Conservation (phyloP, 2,329 filamentous ascomycete genomes). For the Talaromyces sp. region DNA sequence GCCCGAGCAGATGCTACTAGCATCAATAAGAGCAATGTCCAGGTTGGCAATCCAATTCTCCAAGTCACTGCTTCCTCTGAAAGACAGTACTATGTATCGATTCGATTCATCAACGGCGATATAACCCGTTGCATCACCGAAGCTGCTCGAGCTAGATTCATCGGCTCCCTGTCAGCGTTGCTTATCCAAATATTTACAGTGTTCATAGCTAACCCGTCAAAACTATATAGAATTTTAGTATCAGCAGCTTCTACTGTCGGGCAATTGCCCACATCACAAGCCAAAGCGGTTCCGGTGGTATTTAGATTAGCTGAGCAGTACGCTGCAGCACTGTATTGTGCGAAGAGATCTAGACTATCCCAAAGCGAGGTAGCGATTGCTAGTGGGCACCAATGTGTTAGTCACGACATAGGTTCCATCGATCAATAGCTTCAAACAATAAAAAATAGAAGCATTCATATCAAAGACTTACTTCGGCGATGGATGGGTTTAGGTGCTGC, state of each 20-base stretch:
- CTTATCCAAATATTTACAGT: neutral
- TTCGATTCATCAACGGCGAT: slow-evolving; percentile 49
- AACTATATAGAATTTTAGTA: slow-evolving; percentile 48
- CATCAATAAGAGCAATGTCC: slow-evolving; percentile 25
- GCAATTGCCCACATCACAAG: slow-evolving; percentile 48
- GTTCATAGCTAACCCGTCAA: slow-evolving; percentile 43
- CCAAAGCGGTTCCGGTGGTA: slow-evolving; percentile 40
- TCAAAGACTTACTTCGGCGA: slow-evolving; percentile 3
- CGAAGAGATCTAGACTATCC: slow-evolving; percentile 46
- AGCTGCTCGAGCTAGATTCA: slow-evolving; percentile 10
- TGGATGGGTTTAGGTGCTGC: neutral
- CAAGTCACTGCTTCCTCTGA: slow-evolving; percentile 32
- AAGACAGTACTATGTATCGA: slow-evolving; percentile 34
- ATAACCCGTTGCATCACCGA: slow-evolving; percentile 47
- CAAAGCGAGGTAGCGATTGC: slow-evolving; percentile 28
- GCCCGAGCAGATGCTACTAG: slow-evolving; percentile 39
- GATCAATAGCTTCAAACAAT: neutral
- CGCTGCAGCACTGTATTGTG: slow-evolving; percentile 53
- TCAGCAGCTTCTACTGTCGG: slow-evolving; percentile 47
- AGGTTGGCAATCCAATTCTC: slow-evolving; percentile 31
- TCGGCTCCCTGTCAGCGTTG: neutral
- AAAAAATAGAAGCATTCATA: neutral
- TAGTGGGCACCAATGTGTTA: neutral
- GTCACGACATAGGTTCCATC: neutral
- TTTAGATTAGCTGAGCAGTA: slow-evolving; percentile 53